Base-by-base conservation (phyloP, 1,139 yeast genomes). In the Neolecta irregularis region DNA sequence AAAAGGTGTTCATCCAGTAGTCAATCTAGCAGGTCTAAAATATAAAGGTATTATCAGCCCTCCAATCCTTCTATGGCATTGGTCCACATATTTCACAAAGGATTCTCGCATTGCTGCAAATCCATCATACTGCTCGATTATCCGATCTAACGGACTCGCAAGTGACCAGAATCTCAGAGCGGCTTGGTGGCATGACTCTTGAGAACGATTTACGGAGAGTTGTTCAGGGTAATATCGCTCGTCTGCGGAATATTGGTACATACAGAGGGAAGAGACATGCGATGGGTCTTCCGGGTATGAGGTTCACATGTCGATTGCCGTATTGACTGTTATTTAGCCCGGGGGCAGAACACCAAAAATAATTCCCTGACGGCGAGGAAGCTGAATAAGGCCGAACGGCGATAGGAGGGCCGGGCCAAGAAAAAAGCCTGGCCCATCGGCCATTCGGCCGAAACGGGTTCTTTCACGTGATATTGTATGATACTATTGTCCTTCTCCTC, bases 41-140 rank as follows among this genome's bases (percentile, higher is more conserved):
- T n/a, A n/a, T n/a, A n/a, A n/a, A n/a, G n/a, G n/a, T n/a, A n/a
- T n/a, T n/a, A n/a, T n/a, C n/a, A n/a, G 43, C 44, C 5, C 38
- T 41, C 6, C 30, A 33, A 11, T 21, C 40, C 20, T 76, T 88
- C 46, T 85, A 80, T 53, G 98, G 96, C 28, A 65, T 88, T 29
- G 95, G 96, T 4, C 60, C 62, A 40, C 57, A 62, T 37, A 72
- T 79, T n/a, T 88, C 95, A 2, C 71, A 70, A 44, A 63, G 65
- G 49, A 63, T 91, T 37, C 81, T 95, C 56, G 75, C 96, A 31
- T 79, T 73, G 53, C 71, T 88, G 18, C 94, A 94, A 6, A 68
- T 88, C 39, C 88, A 85, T 52, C 96, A 96, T 26, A 66, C 69
- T 54, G 83, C 85, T 92, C 72, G 93, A 58, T 77, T 88, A 80